Conservation (phyloP, 2,329 filamentous ascomycete species). For the Bipolaris sorokiniana region DNA sequence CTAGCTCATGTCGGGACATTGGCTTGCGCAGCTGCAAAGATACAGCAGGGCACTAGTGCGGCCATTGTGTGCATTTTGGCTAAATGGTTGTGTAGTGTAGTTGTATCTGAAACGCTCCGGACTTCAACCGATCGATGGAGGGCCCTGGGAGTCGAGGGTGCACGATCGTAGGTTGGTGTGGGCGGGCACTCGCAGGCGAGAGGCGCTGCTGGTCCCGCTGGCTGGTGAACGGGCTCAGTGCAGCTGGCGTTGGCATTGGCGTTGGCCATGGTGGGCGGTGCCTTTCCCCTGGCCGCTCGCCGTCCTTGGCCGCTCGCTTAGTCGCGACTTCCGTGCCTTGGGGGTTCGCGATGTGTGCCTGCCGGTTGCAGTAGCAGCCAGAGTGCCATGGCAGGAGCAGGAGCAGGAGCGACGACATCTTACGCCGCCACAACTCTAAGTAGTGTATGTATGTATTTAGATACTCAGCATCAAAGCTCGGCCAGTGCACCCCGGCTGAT, state of each 20-base stretch:
- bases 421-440: not conserved
- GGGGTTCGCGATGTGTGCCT: constrained; percentile 6
- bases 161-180: constrained; percentile 13
- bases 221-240: constrained; percentile 9
- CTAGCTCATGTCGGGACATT: constrained; percentile 1
- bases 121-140: constrained; percentile 10
- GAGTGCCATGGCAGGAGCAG: not conserved
- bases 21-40: constrained; percentile 1
- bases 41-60: not conserved
- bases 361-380: constrained; percentile 5
- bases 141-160: constrained; percentile 5
- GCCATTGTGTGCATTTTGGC: constrained; percentile 17
- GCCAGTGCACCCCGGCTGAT: not conserved
- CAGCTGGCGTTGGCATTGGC: constrained; percentile 4
- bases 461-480: not conserved
- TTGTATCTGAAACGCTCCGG: constrained; percentile 18
- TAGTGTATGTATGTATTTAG: not conserved
- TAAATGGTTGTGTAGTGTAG: constrained; percentile 9
- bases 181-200: constrained; percentile 11
- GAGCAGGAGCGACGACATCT: too few species aligned
- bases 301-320: constrained; percentile 14
- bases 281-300: not conserved
- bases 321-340: constrained; percentile 8
- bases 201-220: constrained; percentile 12
- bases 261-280: not conserved